phyloP scores from a whole-genome alignment of 192 early-diverging fungal species.

The Chytriomyces sp. region DNA sequence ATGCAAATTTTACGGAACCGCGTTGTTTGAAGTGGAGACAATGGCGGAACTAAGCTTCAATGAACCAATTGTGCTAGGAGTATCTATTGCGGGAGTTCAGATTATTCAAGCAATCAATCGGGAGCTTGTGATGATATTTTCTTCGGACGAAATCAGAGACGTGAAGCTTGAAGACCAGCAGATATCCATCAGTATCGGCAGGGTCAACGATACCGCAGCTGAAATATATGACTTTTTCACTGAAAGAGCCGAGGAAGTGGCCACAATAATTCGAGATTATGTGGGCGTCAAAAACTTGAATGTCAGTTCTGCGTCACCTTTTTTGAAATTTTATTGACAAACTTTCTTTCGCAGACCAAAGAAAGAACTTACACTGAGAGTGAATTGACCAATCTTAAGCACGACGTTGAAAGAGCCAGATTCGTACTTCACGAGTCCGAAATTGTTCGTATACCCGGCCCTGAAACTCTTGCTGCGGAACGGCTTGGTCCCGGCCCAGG shows the following conservation, averaged over 20 bases:
- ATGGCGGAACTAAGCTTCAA: constrained; percentile 51
- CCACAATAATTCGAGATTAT: constrained; percentile 54
- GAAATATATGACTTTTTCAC: constrained; percentile 54
- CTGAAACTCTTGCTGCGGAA: constrained; percentile 39
- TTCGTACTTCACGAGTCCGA: constrained; percentile 38
- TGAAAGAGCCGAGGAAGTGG: constrained; percentile 52
- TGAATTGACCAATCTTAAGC: constrained; percentile 37
- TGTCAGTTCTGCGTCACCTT: neutral
- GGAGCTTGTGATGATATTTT: constrained; percentile 49
- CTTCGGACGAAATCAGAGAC: constrained; percentile 43
- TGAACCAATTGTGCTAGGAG: constrained; percentile 54
- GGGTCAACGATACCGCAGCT: constrained; percentile 33
- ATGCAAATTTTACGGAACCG: constrained; percentile 53
- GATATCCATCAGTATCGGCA: constrained; percentile 36
- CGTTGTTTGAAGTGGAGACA: constrained; percentile 53
- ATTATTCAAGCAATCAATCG: constrained; percentile 52
- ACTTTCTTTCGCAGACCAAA: constrained; percentile 29
- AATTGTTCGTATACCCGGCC: constrained; percentile 47
- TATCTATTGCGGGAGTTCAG: constrained; percentile 50
- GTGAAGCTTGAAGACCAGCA: constrained; percentile 41
- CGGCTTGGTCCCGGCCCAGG: constrained; percentile 5
- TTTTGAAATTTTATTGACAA: neutral
- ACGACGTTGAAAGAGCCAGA: constrained; percentile 43
- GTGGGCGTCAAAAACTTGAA: constrained; percentile 37
- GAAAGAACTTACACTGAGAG: constrained; percentile 32